Conservation (phyloP, 1,284 basidiomycete genomes). For the Cystobasidium pallidum region DNA sequence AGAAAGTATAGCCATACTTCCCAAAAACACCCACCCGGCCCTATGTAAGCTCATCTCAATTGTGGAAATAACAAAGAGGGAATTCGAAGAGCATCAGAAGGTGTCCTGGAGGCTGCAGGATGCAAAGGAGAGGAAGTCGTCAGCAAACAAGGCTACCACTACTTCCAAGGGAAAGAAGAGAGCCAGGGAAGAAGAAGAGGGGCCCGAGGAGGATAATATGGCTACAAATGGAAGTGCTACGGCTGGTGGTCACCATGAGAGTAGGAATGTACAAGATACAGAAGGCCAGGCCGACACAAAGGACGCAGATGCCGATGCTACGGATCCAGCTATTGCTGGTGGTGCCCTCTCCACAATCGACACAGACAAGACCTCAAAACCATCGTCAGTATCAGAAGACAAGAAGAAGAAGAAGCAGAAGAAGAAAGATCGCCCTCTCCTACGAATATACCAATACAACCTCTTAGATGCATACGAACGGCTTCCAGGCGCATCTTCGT, state of each 20-base stretch:
- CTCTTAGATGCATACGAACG: constrained; percentile 25
- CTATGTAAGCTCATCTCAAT: constrained; percentile 39
- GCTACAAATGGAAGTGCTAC: not conserved
- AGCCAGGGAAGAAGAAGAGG: constrained; percentile 16
- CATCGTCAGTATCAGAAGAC: not conserved
- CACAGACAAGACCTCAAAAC: too few species aligned
- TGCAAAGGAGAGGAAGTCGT: constrained; percentile 4
- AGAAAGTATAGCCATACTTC: not conserved
- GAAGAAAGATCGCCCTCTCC: constrained; percentile 13
- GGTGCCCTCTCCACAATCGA: not conserved
- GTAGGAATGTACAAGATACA: not conserved
- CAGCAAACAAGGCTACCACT: constrained; percentile 2
- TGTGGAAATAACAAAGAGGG: constrained; percentile 43
- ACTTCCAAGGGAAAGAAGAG: constrained; percentile 31
- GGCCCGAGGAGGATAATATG: not conserved
- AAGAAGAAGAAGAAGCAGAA: constrained; percentile 6
- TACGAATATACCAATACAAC: constrained; percentile 39
- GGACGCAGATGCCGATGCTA: too few species aligned
- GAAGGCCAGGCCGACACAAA: not conserved
- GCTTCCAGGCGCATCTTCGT: constrained; percentile 28
- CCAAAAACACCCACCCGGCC: constrained; percentile 32
- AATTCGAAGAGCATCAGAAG: constrained; percentile 31
- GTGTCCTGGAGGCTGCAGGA: not conserved
- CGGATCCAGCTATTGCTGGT: not conserved
- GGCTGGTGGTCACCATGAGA: not conserved